A percentile compares a stretch with the other conserved stretches of the same genome.
These are phyloP conservation scores for Arthrobotrys megalospora DNA, from an alignment of 2,329 filamentous ascomycete genomes.

Conservation along the genomic window DNA sequence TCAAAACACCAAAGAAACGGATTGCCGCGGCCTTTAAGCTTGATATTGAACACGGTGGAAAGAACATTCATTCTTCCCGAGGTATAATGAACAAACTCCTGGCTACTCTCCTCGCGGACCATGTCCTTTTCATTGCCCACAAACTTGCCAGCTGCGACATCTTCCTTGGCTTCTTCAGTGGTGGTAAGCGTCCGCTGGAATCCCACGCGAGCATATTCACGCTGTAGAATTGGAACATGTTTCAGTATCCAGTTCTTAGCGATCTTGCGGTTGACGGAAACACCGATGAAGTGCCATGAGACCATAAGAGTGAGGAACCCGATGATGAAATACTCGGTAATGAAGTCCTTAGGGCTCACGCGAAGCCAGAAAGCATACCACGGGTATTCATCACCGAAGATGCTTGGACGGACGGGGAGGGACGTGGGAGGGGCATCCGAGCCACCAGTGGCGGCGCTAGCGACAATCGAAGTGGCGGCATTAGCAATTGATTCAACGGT, in stretches of 20 bases:
- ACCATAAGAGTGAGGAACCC: slow-evolving; percentile 81
- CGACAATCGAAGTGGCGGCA: slow-evolving; percentile 66
- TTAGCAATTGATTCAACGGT: slow-evolving; percentile 70
- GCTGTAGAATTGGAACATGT: slow-evolving; percentile 79
- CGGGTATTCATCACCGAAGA: slow-evolving; percentile 59
- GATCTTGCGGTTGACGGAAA: slow-evolving; percentile 82
- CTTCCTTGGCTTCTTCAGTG: slow-evolving; percentile 69
- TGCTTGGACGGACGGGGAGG: slow-evolving; percentile 32
- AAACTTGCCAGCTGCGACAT: slow-evolving; percentile 64
- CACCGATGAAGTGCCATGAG: slow-evolving; percentile 84
- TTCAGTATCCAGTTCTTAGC: slow-evolving; percentile 84
- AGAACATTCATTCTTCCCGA: slow-evolving; percentile 93
- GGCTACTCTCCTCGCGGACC: slow-evolving; percentile 80
- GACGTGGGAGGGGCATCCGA: slow-evolving; percentile 73
- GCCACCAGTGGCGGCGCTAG: slow-evolving; percentile 72
- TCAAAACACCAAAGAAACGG: slow-evolving; percentile 79
- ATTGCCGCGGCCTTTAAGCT: slow-evolving; percentile 88
- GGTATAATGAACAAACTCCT: slow-evolving; percentile 88
- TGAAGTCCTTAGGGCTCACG: slow-evolving; percentile 85
- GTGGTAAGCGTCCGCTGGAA: slow-evolving; percentile 72
- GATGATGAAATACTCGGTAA: slow-evolving; percentile 86
- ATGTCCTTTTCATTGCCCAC: slow-evolving; percentile 45
- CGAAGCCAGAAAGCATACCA: slow-evolving; percentile 99
- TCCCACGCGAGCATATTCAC: slow-evolving; percentile 90
- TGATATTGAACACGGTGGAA: slow-evolving; percentile 88